Evolutionary conservation across 306 rosid genomes (phyloP), one percentile per base, ranked within the genome.

Genomic region (Acacia crassicarpa): DNA sequence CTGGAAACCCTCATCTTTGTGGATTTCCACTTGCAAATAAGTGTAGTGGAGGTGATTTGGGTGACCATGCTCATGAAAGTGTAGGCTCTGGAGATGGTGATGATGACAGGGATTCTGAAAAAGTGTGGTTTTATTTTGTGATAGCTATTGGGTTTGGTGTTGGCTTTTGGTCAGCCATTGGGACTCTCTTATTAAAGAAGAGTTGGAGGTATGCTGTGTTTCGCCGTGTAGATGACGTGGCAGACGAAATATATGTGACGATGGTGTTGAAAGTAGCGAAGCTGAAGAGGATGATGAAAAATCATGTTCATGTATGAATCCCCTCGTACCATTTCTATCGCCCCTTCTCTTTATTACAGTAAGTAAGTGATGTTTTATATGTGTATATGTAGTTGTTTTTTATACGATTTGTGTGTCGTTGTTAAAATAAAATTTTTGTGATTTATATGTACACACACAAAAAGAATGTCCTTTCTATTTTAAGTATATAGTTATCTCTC

Each of bases 51-150:
- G 16, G 44, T 38, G 17, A 46, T 46, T 46, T 14, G 16, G 5
- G 4, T 46, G 53, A 9, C 7, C 72, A 38, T 17, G 72, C 0
- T 67, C 7, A 1, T 67, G 27, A 17, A 35, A 20, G 25, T 12
- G 23, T 17, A 17, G 69, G n/a, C 20, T 16, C 41, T 30, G 15
- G 19, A 67, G 33, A 70, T 3, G 30, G 38, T 5, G 49, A 10
- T 8, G 30, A 65, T 19, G 72, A 33, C 1, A 9, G 35, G 3
- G 72, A 35, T 67, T 1, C 17, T 8, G 49, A 40, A 2, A 38
- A 67, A 35, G 49, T 67, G 16, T 67, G 49, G 73, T 67, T 67
- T 67, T 67, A 68, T 14, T 40, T 40, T 68, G 73, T 68, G 4
- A 9, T 68, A 8, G 51, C 51, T 0, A 2, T n/a, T 68, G 73